These are phyloP conservation scores for Candida glucosophila DNA, from an alignment of 1,139 yeast species.

Conservation along the genomic window DNA sequence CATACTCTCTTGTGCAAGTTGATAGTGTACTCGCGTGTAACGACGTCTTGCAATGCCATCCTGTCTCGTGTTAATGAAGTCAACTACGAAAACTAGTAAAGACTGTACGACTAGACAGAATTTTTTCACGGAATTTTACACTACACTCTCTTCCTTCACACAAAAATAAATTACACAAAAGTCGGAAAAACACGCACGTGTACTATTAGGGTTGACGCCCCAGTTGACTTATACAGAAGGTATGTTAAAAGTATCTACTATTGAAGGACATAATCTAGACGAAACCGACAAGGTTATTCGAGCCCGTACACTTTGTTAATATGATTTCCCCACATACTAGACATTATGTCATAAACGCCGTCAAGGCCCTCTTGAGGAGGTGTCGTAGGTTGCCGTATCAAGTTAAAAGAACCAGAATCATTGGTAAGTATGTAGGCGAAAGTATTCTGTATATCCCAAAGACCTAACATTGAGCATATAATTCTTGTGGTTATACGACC, in stretches of 20 bases:
- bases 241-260: no score
- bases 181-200: no score
- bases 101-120: conserved; percentile 2
- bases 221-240: no score
- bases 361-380: conserved; percentile 1
- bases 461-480: conserved; percentile 22
- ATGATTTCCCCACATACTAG: conserved; percentile 9
- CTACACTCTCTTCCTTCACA: neutral
- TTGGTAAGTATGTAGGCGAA: conserved; percentile 9
- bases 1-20: conserved; percentile 99
- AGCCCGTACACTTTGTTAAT: conserved; percentile 15
- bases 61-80: no score
- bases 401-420: conserved; percentile 3
- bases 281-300: conserved; percentile 7
- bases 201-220: no score
- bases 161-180: conserved; percentile 1
- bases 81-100: conserved; percentile 4
- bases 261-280: neutral
- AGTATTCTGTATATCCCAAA: conserved; percentile 24
- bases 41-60: conserved; percentile 98
- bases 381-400: neutral
- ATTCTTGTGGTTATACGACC: conserved; percentile 20
- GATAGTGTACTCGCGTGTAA: conserved; percentile 99
- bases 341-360: conserved; percentile 4
- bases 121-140: conserved; percentile 7